Conservation (phyloP, 2,329 filamentous ascomycete species). For the Chaetomiaceae sp. region DNA sequence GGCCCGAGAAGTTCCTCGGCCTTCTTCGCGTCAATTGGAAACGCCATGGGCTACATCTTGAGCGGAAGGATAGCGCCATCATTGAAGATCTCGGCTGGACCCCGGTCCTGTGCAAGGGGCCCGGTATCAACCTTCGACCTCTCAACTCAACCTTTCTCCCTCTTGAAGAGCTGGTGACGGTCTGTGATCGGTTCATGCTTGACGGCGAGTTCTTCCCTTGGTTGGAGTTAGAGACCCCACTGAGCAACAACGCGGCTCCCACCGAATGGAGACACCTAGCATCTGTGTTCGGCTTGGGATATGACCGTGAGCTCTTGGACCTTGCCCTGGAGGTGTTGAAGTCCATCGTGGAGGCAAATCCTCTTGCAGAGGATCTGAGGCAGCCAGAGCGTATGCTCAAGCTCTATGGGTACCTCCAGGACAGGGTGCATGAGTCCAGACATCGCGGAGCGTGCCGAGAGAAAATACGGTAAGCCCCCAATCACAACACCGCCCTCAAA, state of each 20-base stretch:
- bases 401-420: slow-evolving; percentile 5
- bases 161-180: background rate
- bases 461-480: slow-evolving; percentile 4
- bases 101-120: slow-evolving; percentile 2
- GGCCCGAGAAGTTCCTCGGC: slow-evolving; percentile 6
- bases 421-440: slow-evolving; percentile 1
- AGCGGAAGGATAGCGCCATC: slow-evolving; percentile 2
- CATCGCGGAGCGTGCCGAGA: slow-evolving; percentile 1
- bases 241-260: slow-evolving; percentile 2
- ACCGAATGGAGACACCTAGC: slow-evolving; percentile 2
- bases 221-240: slow-evolving; percentile 2
- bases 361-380: slow-evolving; percentile 1
- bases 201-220: slow-evolving; percentile 6
- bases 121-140: slow-evolving; percentile 6
- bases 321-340: slow-evolving; percentile 6
- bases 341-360: slow-evolving; percentile 4
- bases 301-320: slow-evolving; percentile 3
- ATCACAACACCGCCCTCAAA: background rate
- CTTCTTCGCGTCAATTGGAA: slow-evolving; percentile 4
- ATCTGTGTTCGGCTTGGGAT: slow-evolving; percentile 5
- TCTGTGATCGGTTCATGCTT: slow-evolving; percentile 3
- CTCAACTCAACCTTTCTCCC: slow-evolving; percentile 7
- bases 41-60: slow-evolving; percentile 1
- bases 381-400: background rate
- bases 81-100: slow-evolving; percentile 3